Percentiles rank a stretch among this genome's conserved stretches.
phyloP scores from a whole-genome alignment of 345 rosid genomes.

The Turritis glabra region DNA sequence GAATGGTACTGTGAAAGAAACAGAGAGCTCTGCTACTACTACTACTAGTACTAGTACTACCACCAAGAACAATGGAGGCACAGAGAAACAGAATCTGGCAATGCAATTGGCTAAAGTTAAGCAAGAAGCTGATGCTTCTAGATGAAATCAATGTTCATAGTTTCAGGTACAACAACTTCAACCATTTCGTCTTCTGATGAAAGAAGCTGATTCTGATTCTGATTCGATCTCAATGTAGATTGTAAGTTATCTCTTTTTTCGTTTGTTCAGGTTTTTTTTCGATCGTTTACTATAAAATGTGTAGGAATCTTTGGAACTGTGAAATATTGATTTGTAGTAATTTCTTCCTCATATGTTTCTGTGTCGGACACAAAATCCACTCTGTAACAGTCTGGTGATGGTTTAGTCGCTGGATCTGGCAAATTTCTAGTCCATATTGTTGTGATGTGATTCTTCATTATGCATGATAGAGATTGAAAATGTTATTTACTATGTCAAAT shows the following conservation, averaged over 20 bases:
- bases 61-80: constrained; percentile 17
- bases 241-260: not conserved
- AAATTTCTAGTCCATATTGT: not conserved
- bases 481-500: not conserved
- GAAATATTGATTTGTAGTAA: constrained; percentile 10
- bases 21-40: constrained; percentile 5
- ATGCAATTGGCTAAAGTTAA: constrained; percentile 23
- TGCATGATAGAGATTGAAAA: not conserved
- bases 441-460: not conserved
- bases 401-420: not conserved
- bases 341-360: not conserved
- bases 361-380: not conserved
- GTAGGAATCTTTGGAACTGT: constrained; percentile 19
- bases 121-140: constrained; percentile 25
- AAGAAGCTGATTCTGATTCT: constrained; percentile 6
- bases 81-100: not conserved
- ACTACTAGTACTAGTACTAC: not conserved
- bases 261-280: not conserved
- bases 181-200: not conserved
- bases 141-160: not conserved
- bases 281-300: constrained; percentile 1
- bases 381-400: not conserved
- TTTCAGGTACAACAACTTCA: not conserved
- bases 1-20: constrained; percentile 28
- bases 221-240: constrained; percentile 11